Evolutionary conservation across 75 land plant genomes (phyloP), one percentile per base, ranked within the genome.

Genomic region (Pseudotsuga menziesii): DNA sequence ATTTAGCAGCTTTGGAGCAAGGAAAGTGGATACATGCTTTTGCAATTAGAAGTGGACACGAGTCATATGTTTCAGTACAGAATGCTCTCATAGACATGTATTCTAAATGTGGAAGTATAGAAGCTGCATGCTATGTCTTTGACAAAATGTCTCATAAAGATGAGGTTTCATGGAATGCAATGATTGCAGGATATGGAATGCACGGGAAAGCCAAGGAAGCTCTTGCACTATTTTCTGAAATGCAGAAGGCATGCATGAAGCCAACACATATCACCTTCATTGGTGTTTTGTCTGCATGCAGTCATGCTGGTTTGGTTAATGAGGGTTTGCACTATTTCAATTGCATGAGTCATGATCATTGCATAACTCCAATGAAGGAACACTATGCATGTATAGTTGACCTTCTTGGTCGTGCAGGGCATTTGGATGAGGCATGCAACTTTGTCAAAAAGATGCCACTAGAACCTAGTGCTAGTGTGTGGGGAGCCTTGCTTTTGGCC

Each of bases 251-350:
- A 26, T 17, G 76, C 61, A 15, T 75, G 16, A 20, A 22, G 11
- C 76, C 76, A n/a, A 32, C 54, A 54, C 20, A 75, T 15, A 26
- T 56, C 27, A 75, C 76, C 15, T 75, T 48, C 61, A 26, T 75
- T 22, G 61, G 11, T 8, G 76, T 75, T 22, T n/a, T 75, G 22
- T 22, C 63, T 32, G 61, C 76, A 52, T 75, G 76, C 61, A 72
- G 26, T 72, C 78, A 77, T 66, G 75, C 76, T 23, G 78, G 78
- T 22, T 22, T 77, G 75, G 29, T 77, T 5, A 17, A 77, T 12
- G 26, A 67, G 25, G 78, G 78, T 23, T 25, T 16, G 17, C 29
- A 66, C n/a, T 66, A 25, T 41, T 61, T 76, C 27, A 41, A 57
- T 61, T 76, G 19, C 26, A 76, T 76, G 72, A 32, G 19, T 22